Evolutionary conservation across 2,329 filamentous ascomycete species (phyloP), one percentile per base, ranked within the genome.

Genomic region (Ophiobolus disseminans): DNA sequence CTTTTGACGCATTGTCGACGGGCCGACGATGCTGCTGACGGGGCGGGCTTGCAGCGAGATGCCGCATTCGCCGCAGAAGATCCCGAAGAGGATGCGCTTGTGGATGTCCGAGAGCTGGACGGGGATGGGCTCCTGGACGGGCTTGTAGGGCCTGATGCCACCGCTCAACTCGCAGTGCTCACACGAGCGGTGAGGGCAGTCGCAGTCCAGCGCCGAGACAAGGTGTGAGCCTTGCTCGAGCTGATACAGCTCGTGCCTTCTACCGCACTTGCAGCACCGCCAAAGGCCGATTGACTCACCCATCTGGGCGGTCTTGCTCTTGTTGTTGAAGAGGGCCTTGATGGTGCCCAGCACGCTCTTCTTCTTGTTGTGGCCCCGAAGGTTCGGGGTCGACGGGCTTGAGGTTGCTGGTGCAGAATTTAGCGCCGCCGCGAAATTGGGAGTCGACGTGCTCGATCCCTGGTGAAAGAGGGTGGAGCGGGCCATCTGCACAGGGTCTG

Each of bases 121-220:
- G 13, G 60, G 46, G 21, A 52, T 48, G 3, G 57, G 55, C 44
- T 69, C 63, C n/a, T 54, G 42, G 40, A 66, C 64, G 6, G 66
- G 65, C 6, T 57, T 44, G 37, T 66, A 69, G 0, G 38, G 36
- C 44, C 55, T 61, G 10, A 68, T 48, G 11, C 47, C 38, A 2
- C 60, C 62, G 13, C 53, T 40, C 21, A 62, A 39, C 6, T 41
- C 51, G 47, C 66, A 69, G 10, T 47, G 55, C 10, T 45, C 43
- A 45, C 66, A 69, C 6, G 57, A 57, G 11, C 56, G 54, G 47
- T 69, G 66, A 5, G 50, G 53, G 40, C 66, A 69, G 10, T 40
- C 17, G 39, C 66, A 69, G 20, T 31, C 42, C n/a, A 67, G 34
- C 17, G 42, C 32, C 20, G 54, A 56, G 39, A 64, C 50, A 2